These are phyloP conservation scores for Letharia columbiana DNA, from an alignment of 495 filamentous ascomycete genomes.

Conservation along the genomic window DNA sequence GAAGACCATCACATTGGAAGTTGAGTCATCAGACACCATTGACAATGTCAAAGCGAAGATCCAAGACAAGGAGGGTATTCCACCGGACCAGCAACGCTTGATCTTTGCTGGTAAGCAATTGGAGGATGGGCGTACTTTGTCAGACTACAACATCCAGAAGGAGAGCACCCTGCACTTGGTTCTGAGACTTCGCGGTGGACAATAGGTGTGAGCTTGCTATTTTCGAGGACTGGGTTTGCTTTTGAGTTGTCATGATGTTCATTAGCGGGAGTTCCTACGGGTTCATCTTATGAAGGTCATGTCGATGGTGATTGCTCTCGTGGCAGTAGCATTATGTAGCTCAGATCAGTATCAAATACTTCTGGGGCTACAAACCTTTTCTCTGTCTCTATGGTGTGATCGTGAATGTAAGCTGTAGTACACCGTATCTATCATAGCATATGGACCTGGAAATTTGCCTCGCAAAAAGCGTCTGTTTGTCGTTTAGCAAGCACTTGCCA, in stretches of 20 bases:
- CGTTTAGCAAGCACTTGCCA: not conserved
- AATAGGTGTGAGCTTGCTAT: conserved; percentile 38
- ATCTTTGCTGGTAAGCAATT: conserved; percentile 91
- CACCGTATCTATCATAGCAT: not conserved
- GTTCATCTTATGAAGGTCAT: conserved; percentile 3
- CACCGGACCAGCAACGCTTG: conserved; percentile 79
- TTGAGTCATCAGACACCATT: conserved; percentile 83
- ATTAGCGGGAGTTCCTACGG: conserved; percentile 18
- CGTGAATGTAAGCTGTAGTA: not conserved
- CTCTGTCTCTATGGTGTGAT: not conserved
- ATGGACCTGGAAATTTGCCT: not conserved
- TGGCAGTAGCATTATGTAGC: conserved; percentile 12
- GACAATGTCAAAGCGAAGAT: conserved; percentile 93
- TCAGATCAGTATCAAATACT: conserved; percentile 18
- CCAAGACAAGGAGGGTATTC: conserved; percentile 87
- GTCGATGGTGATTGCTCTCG: not conserved
- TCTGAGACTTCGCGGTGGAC: conserved; percentile 77
- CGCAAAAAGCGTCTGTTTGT: not conserved
- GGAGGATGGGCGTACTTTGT: conserved; percentile 75
- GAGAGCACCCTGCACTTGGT: conserved; percentile 84
- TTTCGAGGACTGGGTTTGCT: not conserved
- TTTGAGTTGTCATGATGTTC: conserved; percentile 6
- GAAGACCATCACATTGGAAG: conserved; percentile 87
- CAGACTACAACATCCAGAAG: conserved; percentile 93
- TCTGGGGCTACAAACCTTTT: not conserved